These are phyloP conservation scores for Rosa rugosa DNA, from an alignment of 306 rosid genomes.

Conservation along the genomic window DNA sequence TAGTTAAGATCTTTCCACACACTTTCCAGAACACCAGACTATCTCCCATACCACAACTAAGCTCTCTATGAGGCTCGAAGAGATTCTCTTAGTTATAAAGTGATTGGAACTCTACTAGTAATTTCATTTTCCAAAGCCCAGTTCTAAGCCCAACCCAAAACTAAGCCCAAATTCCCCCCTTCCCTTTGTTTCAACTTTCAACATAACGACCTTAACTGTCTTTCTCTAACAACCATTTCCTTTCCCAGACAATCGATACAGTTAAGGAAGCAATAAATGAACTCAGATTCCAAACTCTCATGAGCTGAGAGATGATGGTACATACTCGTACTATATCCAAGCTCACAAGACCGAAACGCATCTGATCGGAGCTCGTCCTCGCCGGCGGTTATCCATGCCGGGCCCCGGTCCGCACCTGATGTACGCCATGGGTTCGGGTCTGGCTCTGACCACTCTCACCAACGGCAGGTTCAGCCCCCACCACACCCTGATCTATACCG, in stretches of 20 bases:
- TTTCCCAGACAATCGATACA: neutral
- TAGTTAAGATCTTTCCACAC: too few relatives aligned
- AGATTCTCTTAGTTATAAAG: too few relatives aligned
- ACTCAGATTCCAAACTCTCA: neutral
- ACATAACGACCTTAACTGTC: neutral
- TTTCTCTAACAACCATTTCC: neutral
- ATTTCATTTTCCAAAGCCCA: neutral
- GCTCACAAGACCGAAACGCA: neutral
- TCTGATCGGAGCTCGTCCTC: slow-evolving; percentile 1
- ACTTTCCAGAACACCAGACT: too few relatives aligned
- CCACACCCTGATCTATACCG: slow-evolving; percentile 62
- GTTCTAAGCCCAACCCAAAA: neutral
- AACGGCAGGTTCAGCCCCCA: slow-evolving; percentile 74
- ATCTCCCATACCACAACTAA: too few relatives aligned
- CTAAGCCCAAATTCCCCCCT: neutral
- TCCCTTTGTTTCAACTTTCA: neutral
- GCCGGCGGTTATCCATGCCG: slow-evolving; percentile 48
- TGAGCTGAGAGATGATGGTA: neutral
- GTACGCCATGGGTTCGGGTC: slow-evolving; percentile 80
- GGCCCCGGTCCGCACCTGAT: slow-evolving; percentile 91
- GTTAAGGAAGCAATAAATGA: neutral
- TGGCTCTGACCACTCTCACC: slow-evolving; percentile 46
- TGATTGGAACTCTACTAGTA: too few relatives aligned
- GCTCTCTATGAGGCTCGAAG: too few relatives aligned
- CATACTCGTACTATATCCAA: neutral